Percentiles rank a stretch among this genome's conserved stretches.
Evolutionary conservation across 495 filamentous ascomycete species (phyloP).

Genomic region (Hypoxylon lenormandii): DNA sequence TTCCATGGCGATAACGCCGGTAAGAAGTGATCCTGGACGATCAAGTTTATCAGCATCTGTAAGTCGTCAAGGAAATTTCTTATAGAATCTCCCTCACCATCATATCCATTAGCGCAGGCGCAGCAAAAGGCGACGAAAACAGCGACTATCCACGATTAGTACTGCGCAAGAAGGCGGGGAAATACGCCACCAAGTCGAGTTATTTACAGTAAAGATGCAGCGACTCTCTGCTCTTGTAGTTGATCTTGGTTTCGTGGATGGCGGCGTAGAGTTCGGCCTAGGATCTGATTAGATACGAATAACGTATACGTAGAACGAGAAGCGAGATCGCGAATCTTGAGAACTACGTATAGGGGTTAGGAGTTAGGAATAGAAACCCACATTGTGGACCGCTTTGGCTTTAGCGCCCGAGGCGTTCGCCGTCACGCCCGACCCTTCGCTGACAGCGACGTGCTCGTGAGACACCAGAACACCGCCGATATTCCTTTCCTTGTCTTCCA

Average conservation of each 20-base stretch:
- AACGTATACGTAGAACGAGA: background rate
- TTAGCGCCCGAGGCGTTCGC: conserved; percentile 56
- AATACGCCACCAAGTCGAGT: background rate
- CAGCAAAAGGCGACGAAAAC: conserved; percentile 62
- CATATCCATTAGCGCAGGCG: conserved; percentile 66
- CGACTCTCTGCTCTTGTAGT: conserved; percentile 66
- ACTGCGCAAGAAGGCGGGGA: background rate
- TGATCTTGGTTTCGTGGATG: conserved; percentile 67
- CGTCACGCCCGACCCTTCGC: conserved; percentile 53
- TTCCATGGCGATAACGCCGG: conserved; percentile 57
- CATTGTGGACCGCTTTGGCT: conserved; percentile 65
- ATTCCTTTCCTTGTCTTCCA: conserved; percentile 42
- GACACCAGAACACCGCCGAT: conserved; percentile 32
- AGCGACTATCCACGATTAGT: conserved; percentile 45
- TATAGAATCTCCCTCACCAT: conserved; percentile 46
- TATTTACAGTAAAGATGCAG: conserved; percentile 67
- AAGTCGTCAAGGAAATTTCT: background rate
- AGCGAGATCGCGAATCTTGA: conserved; percentile 1
- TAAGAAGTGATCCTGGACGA: conserved; percentile 57
- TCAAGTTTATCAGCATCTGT: conserved; percentile 15
- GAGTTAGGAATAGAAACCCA: conserved; percentile 49
- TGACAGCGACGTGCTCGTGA: conserved; percentile 44
- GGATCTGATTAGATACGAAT: conserved; percentile 20
- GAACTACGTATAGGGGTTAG: background rate
- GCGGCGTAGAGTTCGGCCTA: conserved; percentile 70